phyloP scores from a whole-genome alignment of 768 basidiomycete genomes.

The Postia placenta region DNA sequence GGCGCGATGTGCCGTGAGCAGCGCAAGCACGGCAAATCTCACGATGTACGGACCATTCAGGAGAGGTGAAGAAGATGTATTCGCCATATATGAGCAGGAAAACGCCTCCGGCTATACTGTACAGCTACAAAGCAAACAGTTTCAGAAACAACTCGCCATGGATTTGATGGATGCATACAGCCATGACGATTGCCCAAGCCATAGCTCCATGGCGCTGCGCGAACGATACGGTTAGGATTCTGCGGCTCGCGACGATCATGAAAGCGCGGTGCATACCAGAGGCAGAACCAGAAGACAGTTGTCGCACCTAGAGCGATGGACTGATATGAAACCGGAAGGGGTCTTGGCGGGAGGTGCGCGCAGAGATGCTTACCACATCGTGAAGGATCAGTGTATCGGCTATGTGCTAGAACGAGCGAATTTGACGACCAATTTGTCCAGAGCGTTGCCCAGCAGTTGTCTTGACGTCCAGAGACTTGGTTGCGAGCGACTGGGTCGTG shows the following conservation, averaged over 20 bases:
- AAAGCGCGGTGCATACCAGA: constrained; percentile 40
- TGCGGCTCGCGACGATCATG: background rate
- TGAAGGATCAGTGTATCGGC: constrained; percentile 11
- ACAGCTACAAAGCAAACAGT: constrained; percentile 36
- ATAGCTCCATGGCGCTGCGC: constrained; percentile 64
- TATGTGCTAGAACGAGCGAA: background rate
- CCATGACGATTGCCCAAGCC: constrained; percentile 58
- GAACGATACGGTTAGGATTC: background rate
- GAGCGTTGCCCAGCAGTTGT: constrained; percentile 2
- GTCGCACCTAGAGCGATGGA: constrained; percentile 56
- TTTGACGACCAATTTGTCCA: background rate
- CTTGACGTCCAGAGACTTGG: constrained; percentile 1
- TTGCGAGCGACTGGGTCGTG: constrained; percentile 1
- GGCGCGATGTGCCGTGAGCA: background rate
- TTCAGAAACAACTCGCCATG: no score
- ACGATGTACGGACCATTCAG: constrained; percentile 51
- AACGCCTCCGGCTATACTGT: constrained; percentile 61
- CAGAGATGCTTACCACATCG: constrained; percentile 25
- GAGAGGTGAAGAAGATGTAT: constrained; percentile 58
- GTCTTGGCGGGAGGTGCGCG: background rate
- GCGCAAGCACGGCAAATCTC: background rate
- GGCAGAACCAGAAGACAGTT: constrained; percentile 72
- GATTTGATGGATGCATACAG: constrained; percentile 39
- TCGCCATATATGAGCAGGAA: constrained; percentile 57
- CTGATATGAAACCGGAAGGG: background rate